phyloP scores from a whole-genome alignment of 1,139 yeast genomes.

The Casaregolazyma suthepensis region DNA sequence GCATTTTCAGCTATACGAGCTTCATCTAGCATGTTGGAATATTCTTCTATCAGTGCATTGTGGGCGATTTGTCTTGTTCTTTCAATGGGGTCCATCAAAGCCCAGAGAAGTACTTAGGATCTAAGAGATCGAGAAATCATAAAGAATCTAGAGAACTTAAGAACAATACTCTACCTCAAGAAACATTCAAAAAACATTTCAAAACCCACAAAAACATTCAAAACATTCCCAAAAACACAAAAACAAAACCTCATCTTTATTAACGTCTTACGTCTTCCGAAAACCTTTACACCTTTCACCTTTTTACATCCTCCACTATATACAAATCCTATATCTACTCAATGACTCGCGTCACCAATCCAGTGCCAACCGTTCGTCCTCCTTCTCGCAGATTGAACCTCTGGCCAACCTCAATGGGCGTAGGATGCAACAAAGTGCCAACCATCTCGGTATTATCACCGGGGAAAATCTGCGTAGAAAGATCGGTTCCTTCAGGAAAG shows the following conservation, averaged over 20 bases:
- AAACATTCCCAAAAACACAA: too few relatives aligned
- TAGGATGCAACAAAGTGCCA: conserved; percentile 83
- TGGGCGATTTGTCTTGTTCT: conserved; percentile 16
- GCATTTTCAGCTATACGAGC: conserved; percentile 3
- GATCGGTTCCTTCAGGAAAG: conserved; percentile 87
- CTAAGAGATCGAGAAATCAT: too few relatives aligned
- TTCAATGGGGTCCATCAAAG: conserved; percentile 5
- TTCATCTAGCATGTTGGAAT: conserved; percentile 11
- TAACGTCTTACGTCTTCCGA: not conserved
- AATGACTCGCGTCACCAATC: conserved; percentile 89
- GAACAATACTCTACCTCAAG: too few relatives aligned
- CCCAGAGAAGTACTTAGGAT: not conserved
- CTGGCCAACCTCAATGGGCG: conserved; percentile 93
- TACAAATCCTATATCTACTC: conserved; percentile 40
- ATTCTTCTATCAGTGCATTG: conserved; percentile 16
- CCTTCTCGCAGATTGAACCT: conserved; percentile 99
- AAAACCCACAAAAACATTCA: too few relatives aligned
- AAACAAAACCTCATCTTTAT: not conserved
- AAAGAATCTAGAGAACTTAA: too few relatives aligned
- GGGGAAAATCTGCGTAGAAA: conserved; percentile 88
- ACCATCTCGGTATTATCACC: conserved; percentile 99
- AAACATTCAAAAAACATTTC: too few relatives aligned
- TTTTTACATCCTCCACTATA: not conserved
- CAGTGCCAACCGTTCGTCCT: conserved; percentile 98
- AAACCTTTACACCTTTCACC: not conserved